Conservation (phyloP, 495 filamentous ascomycete species). For the Patellaria atrata region DNA sequence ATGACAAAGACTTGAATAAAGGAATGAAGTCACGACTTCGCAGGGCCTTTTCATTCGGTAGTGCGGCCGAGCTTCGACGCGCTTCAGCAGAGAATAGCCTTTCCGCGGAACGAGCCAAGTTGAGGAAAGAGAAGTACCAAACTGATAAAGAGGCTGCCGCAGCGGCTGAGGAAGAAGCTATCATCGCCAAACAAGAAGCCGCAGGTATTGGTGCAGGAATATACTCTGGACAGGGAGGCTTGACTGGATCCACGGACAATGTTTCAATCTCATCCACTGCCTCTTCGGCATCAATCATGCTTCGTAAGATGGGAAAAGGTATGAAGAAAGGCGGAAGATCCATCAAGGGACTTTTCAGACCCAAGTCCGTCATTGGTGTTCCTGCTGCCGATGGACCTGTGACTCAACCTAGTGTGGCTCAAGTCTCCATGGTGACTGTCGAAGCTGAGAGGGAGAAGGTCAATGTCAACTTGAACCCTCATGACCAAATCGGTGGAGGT, state of each 20-base stretch:
- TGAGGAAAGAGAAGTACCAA: conserved; percentile 50
- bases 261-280: conserved; percentile 94
- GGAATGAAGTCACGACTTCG: conserved; percentile 83
- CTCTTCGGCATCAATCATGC: conserved; percentile 97
- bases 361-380: conserved; percentile 76
- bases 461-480: conserved; percentile 59
- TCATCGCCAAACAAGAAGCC: conserved; percentile 81
- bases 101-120: conserved; percentile 45
- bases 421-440: conserved; percentile 87
- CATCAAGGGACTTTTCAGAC: conserved; percentile 86
- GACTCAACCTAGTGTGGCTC: conserved; percentile 54
- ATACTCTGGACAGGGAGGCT: conserved; percentile 76
- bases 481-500: conserved; percentile 53
- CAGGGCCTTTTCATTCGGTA: conserved; percentile 93
- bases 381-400: conserved; percentile 50
- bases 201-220: conserved; percentile 85
- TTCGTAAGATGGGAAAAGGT: conserved; percentile 96
- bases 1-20: conserved; percentile 55
- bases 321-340: conserved; percentile 87
- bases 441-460: conserved; percentile 82
- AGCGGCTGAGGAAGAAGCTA: conserved; percentile 55
- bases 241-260: conserved; percentile 88
- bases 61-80: conserved; percentile 79
- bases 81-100: conserved; percentile 52
- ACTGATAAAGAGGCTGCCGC: conserved; percentile 34